A percentile compares a stretch with the other conserved stretches of the same genome.
These are phyloP conservation scores for Mucor saturninus DNA, from an alignment of 371 early-diverging fungal species.

Conservation along the genomic window DNA sequence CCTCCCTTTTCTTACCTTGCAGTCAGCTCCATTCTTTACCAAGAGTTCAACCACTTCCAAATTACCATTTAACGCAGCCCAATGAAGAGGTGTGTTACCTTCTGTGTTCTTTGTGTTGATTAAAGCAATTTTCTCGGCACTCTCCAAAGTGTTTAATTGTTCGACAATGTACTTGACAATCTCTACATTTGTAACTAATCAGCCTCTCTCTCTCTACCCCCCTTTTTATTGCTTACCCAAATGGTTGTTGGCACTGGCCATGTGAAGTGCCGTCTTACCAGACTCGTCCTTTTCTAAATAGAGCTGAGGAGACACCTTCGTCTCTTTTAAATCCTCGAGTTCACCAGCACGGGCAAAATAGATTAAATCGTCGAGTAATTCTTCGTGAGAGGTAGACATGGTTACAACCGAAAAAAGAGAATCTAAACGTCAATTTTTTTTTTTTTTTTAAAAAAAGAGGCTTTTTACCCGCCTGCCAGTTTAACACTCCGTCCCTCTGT, in stretches of 20 bases:
- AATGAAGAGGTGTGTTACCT: constrained; percentile 86
- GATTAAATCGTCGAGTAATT: constrained; percentile 63
- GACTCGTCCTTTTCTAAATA: constrained; percentile 50
- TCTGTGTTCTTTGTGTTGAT: constrained; percentile 69
- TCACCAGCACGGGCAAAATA: constrained; percentile 80
- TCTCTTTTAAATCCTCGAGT: constrained; percentile 67
- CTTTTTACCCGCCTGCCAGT: constrained; percentile 2
- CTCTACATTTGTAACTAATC: constrained; percentile 29
- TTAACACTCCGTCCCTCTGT: neutral
- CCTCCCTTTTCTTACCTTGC: constrained; percentile 52
- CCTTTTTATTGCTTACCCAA: constrained; percentile 47
- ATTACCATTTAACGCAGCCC: constrained; percentile 88
- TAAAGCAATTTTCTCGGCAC: constrained; percentile 30
- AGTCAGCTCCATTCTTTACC: constrained; percentile 63
- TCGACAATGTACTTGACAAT: constrained; percentile 61
- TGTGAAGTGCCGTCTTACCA: constrained; percentile 82
- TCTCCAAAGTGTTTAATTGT: constrained; percentile 29
- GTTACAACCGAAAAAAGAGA: neutral
- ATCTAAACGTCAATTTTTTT: neutral
- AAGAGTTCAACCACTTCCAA: constrained; percentile 66
- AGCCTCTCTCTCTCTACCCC: neutral
- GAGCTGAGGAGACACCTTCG: constrained; percentile 43
- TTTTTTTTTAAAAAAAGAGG: constrained; percentile 11
- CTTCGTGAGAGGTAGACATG: constrained; percentile 23
- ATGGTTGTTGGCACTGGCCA: constrained; percentile 87